Base-by-base conservation (phyloP, 164 flowering plant species). In the Saururus chinensis region DNA sequence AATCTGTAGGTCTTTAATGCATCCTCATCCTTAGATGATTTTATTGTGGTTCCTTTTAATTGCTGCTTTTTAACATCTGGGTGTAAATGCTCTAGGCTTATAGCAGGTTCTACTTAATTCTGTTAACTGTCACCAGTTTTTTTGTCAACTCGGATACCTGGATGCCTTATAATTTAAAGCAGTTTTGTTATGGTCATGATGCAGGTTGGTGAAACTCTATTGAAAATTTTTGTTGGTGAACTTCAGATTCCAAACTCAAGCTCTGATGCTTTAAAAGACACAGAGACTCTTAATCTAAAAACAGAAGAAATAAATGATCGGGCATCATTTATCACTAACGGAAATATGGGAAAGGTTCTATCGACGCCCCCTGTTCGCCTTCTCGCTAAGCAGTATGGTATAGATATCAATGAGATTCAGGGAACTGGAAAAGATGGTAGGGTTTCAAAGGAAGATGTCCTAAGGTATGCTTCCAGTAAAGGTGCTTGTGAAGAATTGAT, bases 161-260 rank as follows among this genome's bases (percentile, higher is more conserved):
- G 37, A 30, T 30, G 2, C 37, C 2, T 30, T 2, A 30, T 30
- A 2, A 6, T 30, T 30, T 56, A 11, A 56, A 12, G 13, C 19
- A 16, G 40, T 56, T 56, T 19, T 56, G 37, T 22, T 60, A 40
- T 19, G 19, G 41, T 30, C 22, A 40, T 1, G 4, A 60, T 73
- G 60, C 83, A 95, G 99, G 99, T 95, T 65, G 99, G 99, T 61
- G 97, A 88, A 71, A 88, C 89, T 57, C 89, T 92, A 67, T 64
- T 92, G 68, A 86, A 74, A 73, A 71, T 92, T 71, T 57, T 62
- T 63, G 79, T 83, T 68, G 88, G 74, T 61, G 96, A 77, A 60
- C 64, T 67, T 61, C 61, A 66, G 41, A 60, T 58, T 64, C 64
- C 79, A 23, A 49, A 37, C 14, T 16, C 51, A 37, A 48, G 69